Evolutionary conservation across 768 basidiomycete genomes (phyloP), one percentile per base, ranked within the genome.

Genomic region (Infundibulicybe gibba): DNA sequence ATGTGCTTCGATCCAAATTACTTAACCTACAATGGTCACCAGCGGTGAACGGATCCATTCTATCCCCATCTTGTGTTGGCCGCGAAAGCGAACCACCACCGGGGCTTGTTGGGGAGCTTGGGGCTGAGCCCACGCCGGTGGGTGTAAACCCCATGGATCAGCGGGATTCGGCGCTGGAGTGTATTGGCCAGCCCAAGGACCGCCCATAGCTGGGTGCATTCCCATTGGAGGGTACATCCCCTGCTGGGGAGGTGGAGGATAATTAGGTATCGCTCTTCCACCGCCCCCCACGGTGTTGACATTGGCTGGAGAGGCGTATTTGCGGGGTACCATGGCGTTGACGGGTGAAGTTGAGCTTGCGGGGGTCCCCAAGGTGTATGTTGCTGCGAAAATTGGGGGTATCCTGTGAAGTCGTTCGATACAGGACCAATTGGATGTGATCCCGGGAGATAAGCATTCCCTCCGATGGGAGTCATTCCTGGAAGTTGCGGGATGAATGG

Each of bases 401-500:
- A 61, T 10, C 60, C 60, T 6, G 53, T 57, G 34, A 57, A 59
- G 45, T 61, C 58, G n/a, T 47, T 41, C 35, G 60, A 59, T 12
- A 55, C 43, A 2, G 25, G 25, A 8, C 25, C 25, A 25, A 25
- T 25, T 25, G 25, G 25, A 25, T 25, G 25, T 25, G 25, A 25
- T 25, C 25, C 25, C 50, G 52, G 41, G 19, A 43, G 40, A 33
- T 54, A 19, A 40, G 46, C 41, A 32, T 32, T 21, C 33, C 49
- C 32, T 12, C 35, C 41, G 16, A 49, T 20, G 15, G 54, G 56
- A 6, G 61, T 62, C 50, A 61, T 58, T 25, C 25, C 25, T 25
- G 25, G 25, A 25, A 25, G 10, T 55, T 52, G 1, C 8, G 72
- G 72, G 19, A 75, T 67, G 43, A 67, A 74, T 1, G 68, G 68